Evolutionary conservation across 352 stramenopile genomes (phyloP).

Genomic region (Globisporangium middletonii): DNA sequence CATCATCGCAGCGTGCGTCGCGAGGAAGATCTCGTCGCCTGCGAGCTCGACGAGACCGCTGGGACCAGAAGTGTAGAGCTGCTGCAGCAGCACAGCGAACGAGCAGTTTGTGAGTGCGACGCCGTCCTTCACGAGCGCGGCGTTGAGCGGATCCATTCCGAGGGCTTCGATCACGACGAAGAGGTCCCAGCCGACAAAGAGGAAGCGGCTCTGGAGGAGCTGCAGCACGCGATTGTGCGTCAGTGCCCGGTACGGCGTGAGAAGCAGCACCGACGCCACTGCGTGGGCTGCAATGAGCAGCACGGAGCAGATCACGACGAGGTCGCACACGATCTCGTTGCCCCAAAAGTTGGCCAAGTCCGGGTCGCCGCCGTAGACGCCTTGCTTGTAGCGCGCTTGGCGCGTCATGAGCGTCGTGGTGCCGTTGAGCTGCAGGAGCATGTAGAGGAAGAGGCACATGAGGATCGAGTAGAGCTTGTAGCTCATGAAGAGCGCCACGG

Average conservation of each 20-base stretch:
- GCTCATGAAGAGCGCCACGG: constrained; percentile 34
- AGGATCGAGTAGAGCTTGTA: constrained; percentile 43
- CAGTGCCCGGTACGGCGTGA: constrained; percentile 29
- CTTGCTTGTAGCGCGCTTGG: constrained; percentile 3
- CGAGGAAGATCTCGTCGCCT: constrained; percentile 38
- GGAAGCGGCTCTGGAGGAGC: constrained; percentile 36
- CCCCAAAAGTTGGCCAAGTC: constrained; percentile 20
- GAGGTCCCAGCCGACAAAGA: constrained; percentile 44
- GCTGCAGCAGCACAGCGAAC: constrained; percentile 33
- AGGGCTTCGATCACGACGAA: constrained; percentile 26
- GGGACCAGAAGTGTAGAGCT: constrained; percentile 44
- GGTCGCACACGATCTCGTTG: constrained; percentile 22
- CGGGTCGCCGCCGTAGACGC: constrained; percentile 18
- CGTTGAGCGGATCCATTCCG: constrained; percentile 35
- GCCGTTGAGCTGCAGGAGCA: constrained; percentile 13
- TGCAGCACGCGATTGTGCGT: constrained; percentile 36
- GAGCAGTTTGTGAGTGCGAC: constrained; percentile 24
- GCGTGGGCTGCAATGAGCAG: constrained; percentile 27
- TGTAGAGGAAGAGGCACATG: constrained; percentile 16
- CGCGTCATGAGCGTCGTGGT: constrained; percentile 20
- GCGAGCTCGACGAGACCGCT: constrained; percentile 37
- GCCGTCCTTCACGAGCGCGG: constrained; percentile 15
- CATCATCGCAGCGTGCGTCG: constrained; percentile 10
- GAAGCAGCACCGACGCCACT: constrained; percentile 20
- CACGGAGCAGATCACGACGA: constrained; percentile 10